phyloP scores from a whole-genome alignment of 768 basidiomycete species.

The Leccinum sublutescens region DNA sequence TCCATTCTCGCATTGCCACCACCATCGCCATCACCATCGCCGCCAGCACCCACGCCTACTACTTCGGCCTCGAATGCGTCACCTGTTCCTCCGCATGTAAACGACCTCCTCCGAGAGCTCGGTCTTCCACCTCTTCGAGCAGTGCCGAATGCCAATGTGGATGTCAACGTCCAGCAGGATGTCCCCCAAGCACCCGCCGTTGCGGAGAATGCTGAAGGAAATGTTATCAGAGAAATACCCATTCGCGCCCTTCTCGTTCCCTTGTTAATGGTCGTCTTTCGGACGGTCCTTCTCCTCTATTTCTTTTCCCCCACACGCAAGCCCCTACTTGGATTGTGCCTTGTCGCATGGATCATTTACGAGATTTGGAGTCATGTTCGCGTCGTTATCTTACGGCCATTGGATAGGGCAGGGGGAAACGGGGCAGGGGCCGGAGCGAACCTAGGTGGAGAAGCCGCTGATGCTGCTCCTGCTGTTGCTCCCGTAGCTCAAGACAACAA shows the following conservation, averaged over 20 bases:
- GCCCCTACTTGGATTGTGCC: constrained; percentile 63
- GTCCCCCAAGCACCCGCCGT: constrained; percentile 16
- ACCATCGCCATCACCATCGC: constrained; percentile 42
- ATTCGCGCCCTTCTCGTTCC: constrained; percentile 69
- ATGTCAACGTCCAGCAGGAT: constrained; percentile 19
- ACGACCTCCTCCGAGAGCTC: constrained; percentile 61
- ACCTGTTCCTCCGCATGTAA: constrained; percentile 50
- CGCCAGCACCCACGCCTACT: constrained; percentile 28
- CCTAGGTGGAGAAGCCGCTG: constrained; percentile 16
- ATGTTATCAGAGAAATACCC: constrained; percentile 52
- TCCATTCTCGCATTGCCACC: constrained; percentile 56
- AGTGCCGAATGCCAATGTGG: constrained; percentile 27
- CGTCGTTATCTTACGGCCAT: constrained; percentile 39
- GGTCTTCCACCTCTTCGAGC: constrained; percentile 54
- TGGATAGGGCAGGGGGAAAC: constrained; percentile 32
- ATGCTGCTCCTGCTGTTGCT: constrained; percentile 26
- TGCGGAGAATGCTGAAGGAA: constrained; percentile 30
- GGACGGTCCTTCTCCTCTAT: constrained; percentile 67
- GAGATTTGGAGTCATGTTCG: constrained; percentile 74
- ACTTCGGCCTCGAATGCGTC: constrained; percentile 24
- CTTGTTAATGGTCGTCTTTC: constrained; percentile 62
- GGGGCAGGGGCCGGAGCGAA: constrained; percentile 22
- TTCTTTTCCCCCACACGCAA: constrained; percentile 76
- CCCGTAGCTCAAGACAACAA: constrained; percentile 18
- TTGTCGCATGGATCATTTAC: constrained; percentile 69